Conservation (phyloP, 768 basidiomycete species). For the Termitomyces sp. region DNA sequence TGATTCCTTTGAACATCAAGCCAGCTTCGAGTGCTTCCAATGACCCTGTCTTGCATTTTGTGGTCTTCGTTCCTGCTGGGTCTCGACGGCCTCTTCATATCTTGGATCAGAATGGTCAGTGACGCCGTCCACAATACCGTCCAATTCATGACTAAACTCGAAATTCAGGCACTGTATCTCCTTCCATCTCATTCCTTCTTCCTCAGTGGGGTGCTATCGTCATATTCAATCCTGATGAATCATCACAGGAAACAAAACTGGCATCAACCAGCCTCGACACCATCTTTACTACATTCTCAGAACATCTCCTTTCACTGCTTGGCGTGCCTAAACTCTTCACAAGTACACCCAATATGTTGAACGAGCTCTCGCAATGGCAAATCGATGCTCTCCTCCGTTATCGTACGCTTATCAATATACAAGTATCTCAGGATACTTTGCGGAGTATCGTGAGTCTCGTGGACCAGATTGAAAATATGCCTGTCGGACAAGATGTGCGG, state of each 20-base stretch:
- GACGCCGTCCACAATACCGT: not conserved
- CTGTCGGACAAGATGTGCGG: conserved; percentile 72
- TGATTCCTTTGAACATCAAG: not conserved
- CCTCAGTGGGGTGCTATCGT: conserved; percentile 94
- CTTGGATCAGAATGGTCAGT: conserved; percentile 45
- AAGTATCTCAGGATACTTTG: conserved; percentile 68
- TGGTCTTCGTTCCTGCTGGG: conserved; percentile 79
- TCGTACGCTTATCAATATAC: conserved; percentile 64
- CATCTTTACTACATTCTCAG: conserved; percentile 59
- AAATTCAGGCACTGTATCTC: conserved; percentile 38
- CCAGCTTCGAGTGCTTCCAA: conserved; percentile 89
- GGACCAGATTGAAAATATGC: conserved; percentile 87
- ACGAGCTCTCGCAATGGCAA: conserved; percentile 64
- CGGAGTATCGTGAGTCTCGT: conserved; percentile 81
- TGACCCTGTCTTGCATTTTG: conserved; percentile 90
- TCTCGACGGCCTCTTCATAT: conserved; percentile 68
- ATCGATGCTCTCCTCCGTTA: conserved; percentile 70
- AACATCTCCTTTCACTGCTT: conserved; percentile 75
- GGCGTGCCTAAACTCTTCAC: conserved; percentile 65
- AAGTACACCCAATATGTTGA: conserved; percentile 27
- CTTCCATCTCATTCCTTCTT: conserved; percentile 71
- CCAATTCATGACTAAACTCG: conserved; percentile 7
- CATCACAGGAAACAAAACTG: conserved; percentile 28
- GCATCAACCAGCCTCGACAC: conserved; percentile 39
- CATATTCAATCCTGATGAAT: conserved; percentile 55